Conservation (phyloP, 257 asterid species). For the Przewalskia tangutica region DNA sequence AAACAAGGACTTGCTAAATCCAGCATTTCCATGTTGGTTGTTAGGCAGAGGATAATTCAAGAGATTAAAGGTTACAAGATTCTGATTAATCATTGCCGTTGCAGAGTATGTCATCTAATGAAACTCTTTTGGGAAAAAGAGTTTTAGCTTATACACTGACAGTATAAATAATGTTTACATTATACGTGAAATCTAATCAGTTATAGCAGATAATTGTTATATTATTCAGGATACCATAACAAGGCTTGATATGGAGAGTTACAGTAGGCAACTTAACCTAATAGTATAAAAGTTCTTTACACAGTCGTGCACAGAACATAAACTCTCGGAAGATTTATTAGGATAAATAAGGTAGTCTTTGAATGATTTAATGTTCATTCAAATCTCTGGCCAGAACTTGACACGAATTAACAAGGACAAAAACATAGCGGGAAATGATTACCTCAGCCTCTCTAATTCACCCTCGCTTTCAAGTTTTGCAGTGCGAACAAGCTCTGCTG, state of each 20-base stretch:
- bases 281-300: neutral
- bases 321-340: neutral
- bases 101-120: neutral
- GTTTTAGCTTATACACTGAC: neutral
- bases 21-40: neutral
- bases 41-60: neutral
- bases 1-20: neutral
- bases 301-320: neutral
- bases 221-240: neutral
- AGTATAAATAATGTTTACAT: neutral
- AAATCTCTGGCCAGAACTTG: neutral
- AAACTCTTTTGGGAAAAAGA: neutral
- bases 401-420: neutral
- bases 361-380: neutral
- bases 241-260: neutral
- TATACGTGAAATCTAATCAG: neutral
- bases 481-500: constrained; percentile 87
- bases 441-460: constrained; percentile 82
- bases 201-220: neutral
- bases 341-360: neutral
- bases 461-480: constrained; percentile 52
- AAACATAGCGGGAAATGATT: constrained; percentile 1
- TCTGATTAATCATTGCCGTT: neutral
- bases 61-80: neutral
- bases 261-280: neutral